phyloP scores from a whole-genome alignment of 2,329 filamentous ascomycete genomes.

The Fusarium metavorans region DNA sequence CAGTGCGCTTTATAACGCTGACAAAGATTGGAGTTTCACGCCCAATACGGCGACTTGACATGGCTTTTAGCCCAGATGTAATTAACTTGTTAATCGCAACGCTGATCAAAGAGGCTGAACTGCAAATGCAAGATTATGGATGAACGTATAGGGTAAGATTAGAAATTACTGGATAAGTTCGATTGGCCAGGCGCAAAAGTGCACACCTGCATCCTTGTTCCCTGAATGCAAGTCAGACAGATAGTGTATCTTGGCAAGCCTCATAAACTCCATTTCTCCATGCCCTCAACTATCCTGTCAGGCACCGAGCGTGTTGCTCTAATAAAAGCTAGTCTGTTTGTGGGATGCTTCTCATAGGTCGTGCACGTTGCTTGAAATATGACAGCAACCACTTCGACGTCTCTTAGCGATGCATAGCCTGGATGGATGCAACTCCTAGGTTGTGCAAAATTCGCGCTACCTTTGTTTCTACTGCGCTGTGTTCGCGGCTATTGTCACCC shows the following conservation, averaged over 20 bases:
- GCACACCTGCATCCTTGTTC: neutral
- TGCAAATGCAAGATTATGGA: neutral
- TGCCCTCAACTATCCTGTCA: neutral
- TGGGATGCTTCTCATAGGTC: neutral
- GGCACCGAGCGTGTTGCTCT: neutral
- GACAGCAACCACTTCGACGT: neutral
- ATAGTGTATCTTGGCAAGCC: neutral
- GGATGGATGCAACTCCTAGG: neutral
- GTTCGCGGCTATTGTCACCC: neutral
- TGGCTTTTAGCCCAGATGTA: neutral
- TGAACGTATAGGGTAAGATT: neutral
- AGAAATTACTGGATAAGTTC: neutral
- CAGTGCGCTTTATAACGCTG: neutral
- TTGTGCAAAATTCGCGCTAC: neutral
- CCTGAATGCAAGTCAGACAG: neutral
- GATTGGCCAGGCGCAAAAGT: neutral
- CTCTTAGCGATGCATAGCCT: neutral
- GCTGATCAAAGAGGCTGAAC: neutral
- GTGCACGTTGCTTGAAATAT: neutral
- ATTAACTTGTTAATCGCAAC: neutral
- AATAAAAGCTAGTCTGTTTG: too few relatives aligned
- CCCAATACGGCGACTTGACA: neutral
- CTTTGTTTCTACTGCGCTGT: neutral
- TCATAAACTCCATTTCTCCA: neutral
- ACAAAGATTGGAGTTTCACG: neutral